Percentiles rank a stretch among this genome's conserved stretches.
These are phyloP conservation scores for Xylariaceae sp. DNA, from an alignment of 2,329 filamentous ascomycete genomes.

Conservation along the genomic window DNA sequence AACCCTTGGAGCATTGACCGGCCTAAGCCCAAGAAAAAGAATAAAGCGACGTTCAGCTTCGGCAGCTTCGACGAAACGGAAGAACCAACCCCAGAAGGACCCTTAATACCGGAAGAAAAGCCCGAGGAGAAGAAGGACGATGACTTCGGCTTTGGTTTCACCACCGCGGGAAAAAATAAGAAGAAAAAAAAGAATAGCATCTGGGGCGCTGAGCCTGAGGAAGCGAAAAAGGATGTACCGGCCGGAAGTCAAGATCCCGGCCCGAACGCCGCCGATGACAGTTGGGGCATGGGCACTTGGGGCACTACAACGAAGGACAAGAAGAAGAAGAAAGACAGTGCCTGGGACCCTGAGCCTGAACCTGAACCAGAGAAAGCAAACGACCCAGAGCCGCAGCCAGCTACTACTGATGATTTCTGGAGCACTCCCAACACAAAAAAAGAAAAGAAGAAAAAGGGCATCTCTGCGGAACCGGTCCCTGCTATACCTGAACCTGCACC, in stretches of 20 bases:
- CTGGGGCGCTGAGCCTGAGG: slow-evolving; percentile 45
- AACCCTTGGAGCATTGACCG: slow-evolving; percentile 58
- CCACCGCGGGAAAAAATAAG: slow-evolving; percentile 30
- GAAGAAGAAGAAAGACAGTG: slow-evolving; percentile 49
- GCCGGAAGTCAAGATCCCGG: slow-evolving; percentile 33
- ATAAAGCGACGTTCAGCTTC: slow-evolving; percentile 53
- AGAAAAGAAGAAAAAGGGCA: slow-evolving; percentile 43
- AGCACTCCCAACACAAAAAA: slow-evolving; percentile 37
- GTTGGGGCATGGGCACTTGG: slow-evolving; percentile 42
- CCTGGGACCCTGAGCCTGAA: slow-evolving; percentile 12
- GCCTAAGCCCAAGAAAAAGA: slow-evolving; percentile 60
- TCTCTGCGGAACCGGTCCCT: slow-evolving; percentile 22
- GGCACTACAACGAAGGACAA: slow-evolving; percentile 42
- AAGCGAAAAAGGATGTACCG: slow-evolving; percentile 41
- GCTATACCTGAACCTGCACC: slow-evolving; percentile 17
- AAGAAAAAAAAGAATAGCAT: slow-evolving; percentile 49
- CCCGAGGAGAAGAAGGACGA: slow-evolving; percentile 42
- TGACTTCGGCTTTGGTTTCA: slow-evolving; percentile 35
- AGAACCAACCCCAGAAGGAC: slow-evolving; percentile 45
- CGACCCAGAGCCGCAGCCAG: slow-evolving; percentile 38
- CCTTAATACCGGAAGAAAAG: slow-evolving; percentile 29
- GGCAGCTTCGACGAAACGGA: slow-evolving; percentile 49
- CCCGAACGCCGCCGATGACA: slow-evolving; percentile 36
- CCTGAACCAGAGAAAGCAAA: slow-evolving; percentile 22
- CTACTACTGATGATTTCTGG: slow-evolving; percentile 44